These are phyloP conservation scores for Hypoxylon sp. DNA, from an alignment of 2,329 filamentous ascomycete genomes.

Conservation along the genomic window DNA sequence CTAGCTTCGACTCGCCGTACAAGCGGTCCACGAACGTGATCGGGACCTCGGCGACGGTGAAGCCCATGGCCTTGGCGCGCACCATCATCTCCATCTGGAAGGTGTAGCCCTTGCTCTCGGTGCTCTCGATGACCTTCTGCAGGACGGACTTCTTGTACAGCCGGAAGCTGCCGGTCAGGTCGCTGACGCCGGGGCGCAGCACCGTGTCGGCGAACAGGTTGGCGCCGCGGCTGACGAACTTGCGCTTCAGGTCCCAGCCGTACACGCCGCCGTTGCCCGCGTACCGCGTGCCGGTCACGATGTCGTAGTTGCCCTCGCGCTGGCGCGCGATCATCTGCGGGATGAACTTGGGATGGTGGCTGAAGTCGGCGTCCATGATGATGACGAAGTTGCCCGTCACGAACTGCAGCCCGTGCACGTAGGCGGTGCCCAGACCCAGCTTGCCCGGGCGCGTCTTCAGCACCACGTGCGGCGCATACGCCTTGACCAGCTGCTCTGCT, in stretches of 20 bases:
- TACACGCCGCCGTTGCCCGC: conserved; percentile 90
- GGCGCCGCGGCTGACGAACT: conserved; percentile 86
- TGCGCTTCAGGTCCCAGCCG: conserved; percentile 95
- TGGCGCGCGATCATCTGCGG: conserved; percentile 91
- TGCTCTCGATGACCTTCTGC: conserved; percentile 89
- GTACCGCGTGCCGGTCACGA: conserved; percentile 96
- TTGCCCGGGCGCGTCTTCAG: conserved; percentile 94
- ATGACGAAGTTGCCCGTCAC: conserved; percentile 94
- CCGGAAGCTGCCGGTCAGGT: conserved; percentile 94
- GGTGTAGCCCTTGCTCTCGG: conserved; percentile 96
- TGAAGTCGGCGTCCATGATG: conserved; percentile 99
- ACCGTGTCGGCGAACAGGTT: conserved; percentile 97
- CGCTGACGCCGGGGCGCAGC: conserved; percentile 91
- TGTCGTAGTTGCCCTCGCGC: conserved; percentile 85
- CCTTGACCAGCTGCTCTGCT: conserved; percentile 89
- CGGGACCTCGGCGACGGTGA: conserved; percentile 92
- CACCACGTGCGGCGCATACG: conserved; percentile 83
- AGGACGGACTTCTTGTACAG: conserved; percentile 93
- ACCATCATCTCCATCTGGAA: conserved; percentile 99
- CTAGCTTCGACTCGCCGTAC: conserved; percentile 95
- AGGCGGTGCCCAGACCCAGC: conserved; percentile 95
- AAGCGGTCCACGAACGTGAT: conserved; percentile 96
- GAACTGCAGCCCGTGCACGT: conserved; percentile 94
- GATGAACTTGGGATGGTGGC: conserved; percentile 99
- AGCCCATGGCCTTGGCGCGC: conserved; percentile 94